Evolutionary conservation across 2,329 filamentous ascomycete species (phyloP), one percentile per base, ranked within the genome.

Genomic region (Fusarium napiforme): DNA sequence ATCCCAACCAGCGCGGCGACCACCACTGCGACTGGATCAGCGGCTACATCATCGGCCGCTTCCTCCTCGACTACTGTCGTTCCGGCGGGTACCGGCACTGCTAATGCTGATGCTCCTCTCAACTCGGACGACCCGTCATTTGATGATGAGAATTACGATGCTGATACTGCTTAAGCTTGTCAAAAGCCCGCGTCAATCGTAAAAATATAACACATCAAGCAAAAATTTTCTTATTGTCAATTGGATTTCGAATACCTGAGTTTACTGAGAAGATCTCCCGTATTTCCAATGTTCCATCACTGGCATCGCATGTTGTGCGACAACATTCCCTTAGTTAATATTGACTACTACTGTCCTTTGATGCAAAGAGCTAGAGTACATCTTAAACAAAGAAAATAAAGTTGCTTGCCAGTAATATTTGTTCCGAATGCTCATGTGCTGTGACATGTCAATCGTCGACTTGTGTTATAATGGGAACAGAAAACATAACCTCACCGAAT

Each of bases 341-440:
- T 26, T 7, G 8, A 30, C n/a, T n/a, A 23, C n/a, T 8, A 36
- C 14, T 34, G 19, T 34, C 36, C 14, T 62, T 21, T 14, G 5
- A 18, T 39, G 16, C 11, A 23, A 34, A 39, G 34, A 64, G 18
- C 21, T 46, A 69, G 57, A 56, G 19, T 23, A 42, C 9, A 52
- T 16, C 9, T 42, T 58, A 69, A 50, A 58, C 34, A 43, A 26
- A 46, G 53, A 43, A 64, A 21, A 57, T 18, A 42, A 64, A 69
- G 21, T 32, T 37, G 30, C n/a, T 61, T 45, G 11, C 37, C 14
- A 36, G 23, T 18, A 36, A 36, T 23, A 9, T 47, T 9, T 15
- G 2, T 11, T 5, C 28, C 3, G 12, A 5, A 26, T 7, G 5
- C 7, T 26, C 14, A 18, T 28, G 14, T 39, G 12, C 7, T 26